Conservation (phyloP, 1,139 yeast genomes). For the Yamadazyma dendronema region DNA sequence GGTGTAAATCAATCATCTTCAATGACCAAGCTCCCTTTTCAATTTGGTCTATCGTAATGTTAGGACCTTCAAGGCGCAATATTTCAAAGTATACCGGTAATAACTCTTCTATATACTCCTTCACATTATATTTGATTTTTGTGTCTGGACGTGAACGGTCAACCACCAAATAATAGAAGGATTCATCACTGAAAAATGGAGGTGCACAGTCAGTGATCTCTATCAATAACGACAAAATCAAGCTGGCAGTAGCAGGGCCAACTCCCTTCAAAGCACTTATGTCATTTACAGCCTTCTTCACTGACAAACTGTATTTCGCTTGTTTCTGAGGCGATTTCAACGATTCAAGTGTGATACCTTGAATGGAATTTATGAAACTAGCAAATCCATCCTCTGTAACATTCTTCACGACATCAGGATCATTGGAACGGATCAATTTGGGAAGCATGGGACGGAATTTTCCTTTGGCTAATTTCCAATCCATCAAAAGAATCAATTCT, state of each 20-base stretch:
- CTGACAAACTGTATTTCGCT: conserved; percentile 16
- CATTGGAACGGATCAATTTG: conserved; percentile 40
- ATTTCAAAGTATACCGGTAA: conserved; percentile 23
- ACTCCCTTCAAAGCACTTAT: conserved; percentile 42
- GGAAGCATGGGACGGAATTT: conserved; percentile 46
- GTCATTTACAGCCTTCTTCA: conserved; percentile 26
- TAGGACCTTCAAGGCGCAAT: conserved; percentile 7
- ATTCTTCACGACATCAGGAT: conserved; percentile 23
- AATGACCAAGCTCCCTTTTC: conserved; percentile 43
- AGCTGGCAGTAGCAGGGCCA: conserved; percentile 52
- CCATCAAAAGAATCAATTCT: conserved; percentile 43
- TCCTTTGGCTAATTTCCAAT: conserved; percentile 52
- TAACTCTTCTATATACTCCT: conserved; percentile 39
- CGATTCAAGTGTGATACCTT: background rate
- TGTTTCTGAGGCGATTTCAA: background rate
- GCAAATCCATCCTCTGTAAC: conserved; percentile 30
- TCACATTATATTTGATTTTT: conserved; percentile 40
- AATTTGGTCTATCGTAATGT: conserved; percentile 18
- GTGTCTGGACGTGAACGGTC: conserved; percentile 28
- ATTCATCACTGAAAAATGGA: conserved; percentile 52
- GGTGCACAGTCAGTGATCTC: conserved; percentile 29
- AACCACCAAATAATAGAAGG: conserved; percentile 32
- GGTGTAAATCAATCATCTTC: conserved; percentile 26
- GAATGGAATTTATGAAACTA: conserved; percentile 18
- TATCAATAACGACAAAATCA: conserved; percentile 34